These are phyloP conservation scores for Heritiera littoralis DNA, from an alignment of 345 rosid species.

Conservation along the genomic window DNA sequence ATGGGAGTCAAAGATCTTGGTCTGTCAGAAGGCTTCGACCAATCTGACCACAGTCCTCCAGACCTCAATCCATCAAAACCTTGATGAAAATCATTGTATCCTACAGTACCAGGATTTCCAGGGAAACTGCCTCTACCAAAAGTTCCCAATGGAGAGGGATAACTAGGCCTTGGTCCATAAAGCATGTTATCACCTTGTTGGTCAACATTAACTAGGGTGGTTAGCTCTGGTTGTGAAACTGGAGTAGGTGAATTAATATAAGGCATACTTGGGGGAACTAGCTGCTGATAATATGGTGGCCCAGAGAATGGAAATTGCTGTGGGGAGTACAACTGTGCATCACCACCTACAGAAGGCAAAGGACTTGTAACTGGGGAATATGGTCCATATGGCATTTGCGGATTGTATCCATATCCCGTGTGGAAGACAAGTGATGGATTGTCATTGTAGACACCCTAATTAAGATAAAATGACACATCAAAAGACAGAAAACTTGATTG, in stretches of 20 bases:
- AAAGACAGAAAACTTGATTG: constrained; percentile 1
- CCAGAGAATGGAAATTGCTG: constrained; percentile 78
- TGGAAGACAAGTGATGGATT: constrained; percentile 75
- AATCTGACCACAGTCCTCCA: constrained; percentile 83
- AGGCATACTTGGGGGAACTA: constrained; percentile 69
- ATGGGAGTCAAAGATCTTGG: constrained; percentile 61
- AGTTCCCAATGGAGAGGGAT: constrained; percentile 68
- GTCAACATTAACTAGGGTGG: constrained; percentile 53
- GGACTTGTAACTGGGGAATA: constrained; percentile 86
- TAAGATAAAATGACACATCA: constrained; percentile 23
- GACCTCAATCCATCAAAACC: constrained; percentile 71
- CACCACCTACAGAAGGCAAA: constrained; percentile 64
- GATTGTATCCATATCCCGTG: constrained; percentile 77
- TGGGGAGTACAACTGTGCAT: constrained; percentile 66
- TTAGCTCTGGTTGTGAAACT: constrained; percentile 60
- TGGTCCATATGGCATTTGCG: constrained; percentile 86
- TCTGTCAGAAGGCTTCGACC: constrained; percentile 70
- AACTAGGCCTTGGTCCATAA: constrained; percentile 66
- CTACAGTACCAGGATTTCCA: constrained; percentile 60
- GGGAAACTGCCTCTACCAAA: constrained; percentile 57
- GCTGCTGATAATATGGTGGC: constrained; percentile 67
- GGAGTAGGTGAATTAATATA: constrained; percentile 67
- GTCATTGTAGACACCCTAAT: constrained; percentile 75
- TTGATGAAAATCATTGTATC: constrained; percentile 68
- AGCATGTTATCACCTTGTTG: constrained; percentile 71